Conservation (phyloP, 805 yeast genomes). For the Cyberlindnera nakhonratchasimensis region DNA sequence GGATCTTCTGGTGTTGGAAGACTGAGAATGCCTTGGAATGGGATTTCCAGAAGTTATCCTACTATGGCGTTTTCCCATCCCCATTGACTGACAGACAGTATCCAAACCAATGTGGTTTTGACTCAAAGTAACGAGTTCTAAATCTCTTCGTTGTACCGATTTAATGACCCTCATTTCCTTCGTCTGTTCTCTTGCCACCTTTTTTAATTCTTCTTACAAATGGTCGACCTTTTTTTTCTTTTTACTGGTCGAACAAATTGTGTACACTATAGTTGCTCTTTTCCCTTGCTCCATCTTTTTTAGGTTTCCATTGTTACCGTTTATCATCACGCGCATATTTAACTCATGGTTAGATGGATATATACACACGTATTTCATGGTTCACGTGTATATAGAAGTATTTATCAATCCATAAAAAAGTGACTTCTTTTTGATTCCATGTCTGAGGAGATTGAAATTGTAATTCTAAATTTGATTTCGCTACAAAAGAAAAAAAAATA, state of each 20-base stretch:
- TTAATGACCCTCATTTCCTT: not conserved
- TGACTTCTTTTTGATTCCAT: too few species aligned
- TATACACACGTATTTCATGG: too few species aligned
- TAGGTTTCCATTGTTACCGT: too few species aligned
- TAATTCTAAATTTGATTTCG: not conserved
- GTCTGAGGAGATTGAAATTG: not conserved
- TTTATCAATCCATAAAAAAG: too few species aligned
- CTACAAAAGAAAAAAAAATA: not conserved
- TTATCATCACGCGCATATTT: too few species aligned
- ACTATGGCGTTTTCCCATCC: conserved; percentile 68
- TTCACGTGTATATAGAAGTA: too few species aligned
- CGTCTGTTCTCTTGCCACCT: not conserved
- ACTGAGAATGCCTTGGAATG: conserved; percentile 81
- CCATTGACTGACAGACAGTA: conserved; percentile 68
- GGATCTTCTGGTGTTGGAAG: conserved; percentile 95
- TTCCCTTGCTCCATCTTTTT: not conserved
- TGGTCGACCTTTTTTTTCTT: not conserved
- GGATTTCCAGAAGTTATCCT: conserved; percentile 67
- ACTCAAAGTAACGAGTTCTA: not conserved
- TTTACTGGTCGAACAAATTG: not conserved
- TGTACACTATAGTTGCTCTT: not conserved
- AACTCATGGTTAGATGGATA: too few species aligned
- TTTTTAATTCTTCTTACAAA: not conserved
- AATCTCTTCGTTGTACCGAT: not conserved
- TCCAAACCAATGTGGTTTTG: conserved; percentile 57